phyloP scores from a whole-genome alignment of 208 protist genomes.

The Wallacemonas sp. region DNA sequence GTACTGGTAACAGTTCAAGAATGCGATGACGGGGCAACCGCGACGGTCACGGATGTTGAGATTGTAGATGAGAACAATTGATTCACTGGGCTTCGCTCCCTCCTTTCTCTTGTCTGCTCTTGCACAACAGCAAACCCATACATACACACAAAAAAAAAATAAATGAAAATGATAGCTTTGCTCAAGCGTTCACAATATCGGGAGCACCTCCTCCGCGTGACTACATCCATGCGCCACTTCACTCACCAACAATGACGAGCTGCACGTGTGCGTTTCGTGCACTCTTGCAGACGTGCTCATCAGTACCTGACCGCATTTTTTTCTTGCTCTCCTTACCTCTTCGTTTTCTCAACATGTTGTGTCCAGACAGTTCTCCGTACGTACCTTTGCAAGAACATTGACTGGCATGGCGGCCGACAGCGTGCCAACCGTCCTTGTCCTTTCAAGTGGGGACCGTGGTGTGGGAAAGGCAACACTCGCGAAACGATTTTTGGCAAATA shows the following conservation, averaged over 20 bases:
- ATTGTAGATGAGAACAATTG: background rate
- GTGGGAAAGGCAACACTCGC: background rate
- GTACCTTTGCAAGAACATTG: background rate
- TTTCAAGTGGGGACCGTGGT: background rate
- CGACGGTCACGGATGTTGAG: slow-evolving; percentile 5
- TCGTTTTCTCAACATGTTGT: background rate
- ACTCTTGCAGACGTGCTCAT: background rate
- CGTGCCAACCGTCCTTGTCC: no score
- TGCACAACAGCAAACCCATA: background rate
- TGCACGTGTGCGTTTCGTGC: no score
- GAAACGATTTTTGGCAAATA: background rate
- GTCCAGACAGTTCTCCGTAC: no score
- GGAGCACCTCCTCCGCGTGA: no score
- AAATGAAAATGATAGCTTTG: no score
- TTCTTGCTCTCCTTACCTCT: background rate
- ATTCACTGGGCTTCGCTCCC: no score
- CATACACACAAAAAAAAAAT: background rate
- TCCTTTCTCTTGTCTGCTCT: background rate
- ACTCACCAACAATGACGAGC: background rate
- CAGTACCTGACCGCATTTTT: background rate
- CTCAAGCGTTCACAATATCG: no score
- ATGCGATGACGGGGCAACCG: background rate
- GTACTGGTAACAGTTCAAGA: background rate
- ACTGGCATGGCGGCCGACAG: no score
- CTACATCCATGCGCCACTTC: background rate